phyloP scores from a whole-genome alignment of 1,139 yeast genomes.

The Suhomyces coccinellae region DNA sequence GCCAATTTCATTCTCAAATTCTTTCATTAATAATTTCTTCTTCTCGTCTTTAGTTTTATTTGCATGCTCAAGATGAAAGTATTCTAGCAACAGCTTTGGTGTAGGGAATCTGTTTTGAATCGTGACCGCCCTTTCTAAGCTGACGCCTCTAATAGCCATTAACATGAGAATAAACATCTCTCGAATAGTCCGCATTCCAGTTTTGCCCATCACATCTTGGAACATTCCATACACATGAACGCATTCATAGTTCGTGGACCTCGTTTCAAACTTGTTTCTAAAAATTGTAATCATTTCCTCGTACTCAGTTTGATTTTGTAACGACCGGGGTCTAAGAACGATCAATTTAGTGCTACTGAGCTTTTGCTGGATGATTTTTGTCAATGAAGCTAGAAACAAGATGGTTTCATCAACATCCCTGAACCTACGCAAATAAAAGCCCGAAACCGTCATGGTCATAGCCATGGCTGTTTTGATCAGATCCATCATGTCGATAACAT shows the following conservation, averaged over 20 bases:
- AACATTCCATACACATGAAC: constrained; percentile 69
- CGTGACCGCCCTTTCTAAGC: constrained; percentile 79
- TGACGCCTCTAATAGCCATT: constrained; percentile 76
- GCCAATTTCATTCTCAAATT: constrained; percentile 55
- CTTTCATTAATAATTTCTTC: constrained; percentile 40
- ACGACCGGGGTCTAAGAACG: constrained; percentile 50
- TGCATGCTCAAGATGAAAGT: constrained; percentile 23
- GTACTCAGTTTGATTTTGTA: constrained; percentile 58
- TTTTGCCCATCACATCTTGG: constrained; percentile 69
- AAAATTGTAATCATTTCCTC: constrained; percentile 39
- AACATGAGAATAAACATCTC: constrained; percentile 78
- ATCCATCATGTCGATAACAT: constrained; percentile 49
- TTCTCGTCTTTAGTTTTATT: constrained; percentile 29
- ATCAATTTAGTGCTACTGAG: constrained; percentile 38
- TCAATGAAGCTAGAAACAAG: constrained; percentile 57
- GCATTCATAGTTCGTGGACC: constrained; percentile 39
- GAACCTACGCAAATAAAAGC: constrained; percentile 69
- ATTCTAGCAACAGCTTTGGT: constrained; percentile 53
- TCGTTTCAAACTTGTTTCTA: constrained; percentile 41
- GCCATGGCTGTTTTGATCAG: constrained; percentile 79
- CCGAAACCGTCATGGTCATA: constrained; percentile 63
- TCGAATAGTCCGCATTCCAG: constrained; percentile 66
- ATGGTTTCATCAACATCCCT: constrained; percentile 75
- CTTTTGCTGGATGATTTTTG: constrained; percentile 46
- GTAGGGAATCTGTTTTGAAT: constrained; percentile 70